phyloP scores from a whole-genome alignment of 2,329 filamentous ascomycete species.

The Aspergillus sojae region DNA sequence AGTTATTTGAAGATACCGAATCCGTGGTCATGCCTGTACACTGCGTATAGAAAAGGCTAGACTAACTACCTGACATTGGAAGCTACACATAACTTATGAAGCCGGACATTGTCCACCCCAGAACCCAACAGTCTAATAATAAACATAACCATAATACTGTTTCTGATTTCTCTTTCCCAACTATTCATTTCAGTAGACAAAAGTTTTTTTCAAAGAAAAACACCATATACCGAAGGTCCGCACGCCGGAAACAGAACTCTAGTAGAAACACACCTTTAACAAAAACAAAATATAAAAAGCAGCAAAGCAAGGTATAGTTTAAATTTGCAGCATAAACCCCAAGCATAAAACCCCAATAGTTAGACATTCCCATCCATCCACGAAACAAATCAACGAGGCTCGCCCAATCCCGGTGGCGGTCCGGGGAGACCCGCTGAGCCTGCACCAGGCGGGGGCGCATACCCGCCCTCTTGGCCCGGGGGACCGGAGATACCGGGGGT shows the following conservation, averaged over 20 bases:
- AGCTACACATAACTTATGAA: not conserved
- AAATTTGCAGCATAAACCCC: not conserved
- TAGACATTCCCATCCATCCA: not conserved
- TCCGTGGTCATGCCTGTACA: too few species aligned
- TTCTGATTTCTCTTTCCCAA: not conserved
- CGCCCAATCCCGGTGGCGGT: slow-evolving; percentile 32
- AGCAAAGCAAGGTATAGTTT: not conserved
- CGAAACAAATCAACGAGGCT: slow-evolving; percentile 28
- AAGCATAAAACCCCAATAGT: not conserved
- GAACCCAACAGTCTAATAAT: not conserved
- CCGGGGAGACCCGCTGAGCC: slow-evolving; percentile 22
- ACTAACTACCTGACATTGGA: not conserved
- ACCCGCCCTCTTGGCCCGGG: slow-evolving; percentile 30
- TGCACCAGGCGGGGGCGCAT: slow-evolving; percentile 32
- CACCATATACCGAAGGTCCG: slow-evolving; percentile 2
- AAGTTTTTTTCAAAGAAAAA: slow-evolving; percentile 1
- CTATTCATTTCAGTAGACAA: not conserved
- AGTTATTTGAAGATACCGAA: not conserved
- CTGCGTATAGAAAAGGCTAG: not conserved
- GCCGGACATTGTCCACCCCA: not conserved
- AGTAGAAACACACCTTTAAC: slow-evolving; percentile 21
- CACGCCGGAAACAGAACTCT: slow-evolving; percentile 5
- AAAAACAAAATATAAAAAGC: slow-evolving; percentile 5
- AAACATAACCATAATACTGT: not conserved
- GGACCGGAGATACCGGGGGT: slow-evolving; percentile 31